These are phyloP conservation scores for Francoa sonchifolia DNA, from an alignment of 441 rosid species.

Conservation along the genomic window DNA sequence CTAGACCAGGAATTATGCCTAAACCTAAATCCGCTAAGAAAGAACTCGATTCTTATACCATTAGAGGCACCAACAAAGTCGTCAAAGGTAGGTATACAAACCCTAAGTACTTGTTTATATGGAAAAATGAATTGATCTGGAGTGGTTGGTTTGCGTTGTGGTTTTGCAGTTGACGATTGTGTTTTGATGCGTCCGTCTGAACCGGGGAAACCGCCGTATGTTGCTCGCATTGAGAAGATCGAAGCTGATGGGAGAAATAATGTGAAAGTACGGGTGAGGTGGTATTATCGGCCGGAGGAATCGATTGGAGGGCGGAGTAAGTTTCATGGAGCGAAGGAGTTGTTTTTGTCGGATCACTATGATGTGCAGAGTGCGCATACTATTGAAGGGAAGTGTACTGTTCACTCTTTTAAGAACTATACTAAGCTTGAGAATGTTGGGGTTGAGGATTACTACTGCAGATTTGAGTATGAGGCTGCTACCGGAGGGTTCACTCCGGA, in stretches of 20 bases:
- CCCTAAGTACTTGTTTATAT: no score
- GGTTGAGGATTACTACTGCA: slow-evolving; percentile 40
- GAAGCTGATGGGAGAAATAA: slow-evolving; percentile 37
- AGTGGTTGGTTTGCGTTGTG: background rate
- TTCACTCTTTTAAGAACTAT: slow-evolving; percentile 40
- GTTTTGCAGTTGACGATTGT: slow-evolving; percentile 37
- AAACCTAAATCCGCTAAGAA: slow-evolving; percentile 37
- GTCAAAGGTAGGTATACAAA: slow-evolving; percentile 47
- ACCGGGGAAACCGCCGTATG: slow-evolving; percentile 39
- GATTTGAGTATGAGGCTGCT: slow-evolving; percentile 50
- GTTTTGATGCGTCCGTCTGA: slow-evolving; percentile 54
- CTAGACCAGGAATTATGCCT: slow-evolving; percentile 43
- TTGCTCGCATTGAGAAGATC: slow-evolving; percentile 46
- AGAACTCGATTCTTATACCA: slow-evolving; percentile 42
- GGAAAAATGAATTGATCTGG: no score
- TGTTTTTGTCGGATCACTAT: slow-evolving; percentile 45
- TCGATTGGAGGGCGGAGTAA: slow-evolving; percentile 47
- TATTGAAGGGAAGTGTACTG: slow-evolving; percentile 50
- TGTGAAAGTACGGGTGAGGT: slow-evolving; percentile 36
- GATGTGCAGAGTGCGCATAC: slow-evolving; percentile 51
- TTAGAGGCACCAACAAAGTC: slow-evolving; percentile 47
- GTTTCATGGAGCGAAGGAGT: slow-evolving; percentile 56
- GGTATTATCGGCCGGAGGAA: slow-evolving; percentile 55
- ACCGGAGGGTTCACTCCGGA: slow-evolving; percentile 46
- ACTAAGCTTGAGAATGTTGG: slow-evolving; percentile 46